Evolutionary conservation across 805 yeast genomes (phyloP).

Genomic region (Lipomyces japonicus): DNA sequence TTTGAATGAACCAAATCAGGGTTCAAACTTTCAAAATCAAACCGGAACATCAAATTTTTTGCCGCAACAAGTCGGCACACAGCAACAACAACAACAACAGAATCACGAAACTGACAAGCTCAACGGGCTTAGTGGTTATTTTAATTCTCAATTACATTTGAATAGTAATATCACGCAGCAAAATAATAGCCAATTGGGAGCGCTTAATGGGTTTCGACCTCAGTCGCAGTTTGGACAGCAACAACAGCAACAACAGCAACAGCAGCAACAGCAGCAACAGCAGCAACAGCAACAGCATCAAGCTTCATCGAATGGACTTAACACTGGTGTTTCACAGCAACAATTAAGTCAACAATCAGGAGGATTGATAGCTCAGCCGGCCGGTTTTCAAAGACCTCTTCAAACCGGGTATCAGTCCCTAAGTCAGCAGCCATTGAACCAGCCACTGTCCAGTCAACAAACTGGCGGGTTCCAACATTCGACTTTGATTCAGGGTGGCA

Average conservation of each 20-base stretch:
- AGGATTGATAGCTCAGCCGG: slow-evolving; percentile 2
- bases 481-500: too few species aligned
- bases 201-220: not conserved
- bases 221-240: not conserved
- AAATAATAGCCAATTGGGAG: slow-evolving; percentile 1
- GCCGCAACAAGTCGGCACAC: slow-evolving; percentile 1
- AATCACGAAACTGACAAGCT: too few species aligned
- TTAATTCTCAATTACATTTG: not conserved
- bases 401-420: too few species aligned
- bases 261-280: slow-evolving; percentile 7
- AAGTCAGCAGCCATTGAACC: too few species aligned
- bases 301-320: too few species aligned
- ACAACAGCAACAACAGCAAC: slow-evolving; percentile 2
- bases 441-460: too few species aligned
- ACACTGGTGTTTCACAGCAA: not conserved
- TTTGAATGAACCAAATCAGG: slow-evolving; percentile 4
- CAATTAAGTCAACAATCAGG: not conserved
- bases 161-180: slow-evolving; percentile 2
- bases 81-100: slow-evolving; percentile 7
- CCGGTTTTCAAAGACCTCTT: slow-evolving; percentile 4
- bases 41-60: not conserved
- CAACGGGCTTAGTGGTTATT: not conserved
- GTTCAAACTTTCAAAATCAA: not conserved
- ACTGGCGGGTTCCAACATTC: too few species aligned
- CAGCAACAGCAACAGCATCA: not conserved